Base-by-base conservation (phyloP, 2,329 filamentous ascomycete genomes). In the Gnomoniopsis sp. region DNA sequence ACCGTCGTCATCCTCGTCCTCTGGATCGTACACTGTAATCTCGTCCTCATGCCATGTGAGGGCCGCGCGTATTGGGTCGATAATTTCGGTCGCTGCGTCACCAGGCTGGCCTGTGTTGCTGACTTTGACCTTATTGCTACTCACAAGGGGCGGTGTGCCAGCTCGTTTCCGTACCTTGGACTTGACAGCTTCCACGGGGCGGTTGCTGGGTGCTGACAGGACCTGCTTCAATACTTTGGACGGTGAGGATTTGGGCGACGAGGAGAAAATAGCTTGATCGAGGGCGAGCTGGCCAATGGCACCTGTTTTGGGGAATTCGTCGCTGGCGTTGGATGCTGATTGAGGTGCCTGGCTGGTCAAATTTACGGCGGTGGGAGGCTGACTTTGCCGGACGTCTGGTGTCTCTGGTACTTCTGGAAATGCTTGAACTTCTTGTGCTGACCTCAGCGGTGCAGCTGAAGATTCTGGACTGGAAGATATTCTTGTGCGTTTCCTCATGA, bases 11-110 rank as follows among this genome's bases (percentile, higher is more conserved):
- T 88, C 85, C 62, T 82, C 78, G 66, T 88, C 86, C 44, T 84
- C 76, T 0, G 84, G 82, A 64, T 87, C 82, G 69, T 88, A 86
- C 30, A 87, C 77, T 1, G 86, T 88, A 61, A 88, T 88, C 67
- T 88, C 86, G 64, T 88, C 81, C 63, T 87, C 84, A 65, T 85
- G 84, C 86, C 86, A 88, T 1, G 86, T 88, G 54, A 88, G 74
- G 2, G 83, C 79, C 7, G 84, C 83, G 38, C 84, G 77, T 11
- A 85, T 67, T 0, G 82, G 81, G 56, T 85, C 83, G 54, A 77
- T 71, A 30, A 83, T 70, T 46, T 70, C 56, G 14, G 68, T 65
- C 14, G 73, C 74, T 10, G 73, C 70, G 10, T 75, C 71, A 17
- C 62, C 62, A 33, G 65, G 67, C n/a, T 62, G 61, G 21, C 66